Evolutionary conservation across 257 asterid species (phyloP).

Genomic region (Osmanthus fragrans): DNA sequence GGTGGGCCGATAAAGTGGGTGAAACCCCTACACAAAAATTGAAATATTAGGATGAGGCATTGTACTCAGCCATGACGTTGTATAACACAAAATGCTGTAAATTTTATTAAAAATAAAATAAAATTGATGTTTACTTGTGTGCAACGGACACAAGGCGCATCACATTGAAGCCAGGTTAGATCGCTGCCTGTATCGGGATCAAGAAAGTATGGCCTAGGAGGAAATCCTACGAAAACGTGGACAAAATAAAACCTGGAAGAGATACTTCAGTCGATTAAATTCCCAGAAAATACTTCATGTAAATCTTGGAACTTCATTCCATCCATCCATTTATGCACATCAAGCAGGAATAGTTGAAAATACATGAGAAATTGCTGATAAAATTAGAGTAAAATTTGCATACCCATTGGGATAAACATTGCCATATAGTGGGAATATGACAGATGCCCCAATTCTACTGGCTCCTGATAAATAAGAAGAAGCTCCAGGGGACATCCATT

Average conservation of each 20-base stretch:
- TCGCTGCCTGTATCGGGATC: constrained; percentile 99
- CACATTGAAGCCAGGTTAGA: constrained; percentile 98
- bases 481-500: constrained; percentile 40
- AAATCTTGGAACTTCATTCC: neutral
- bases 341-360: constrained; percentile 3
- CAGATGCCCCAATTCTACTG: constrained; percentile 49
- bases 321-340: neutral
- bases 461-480: constrained; percentile 26
- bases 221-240: constrained; percentile 74
- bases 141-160: constrained; percentile 96
- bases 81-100: neutral
- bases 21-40: constrained; percentile 61
- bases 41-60: neutral
- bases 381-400: neutral
- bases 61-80: neutral
- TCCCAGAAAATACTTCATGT: neutral
- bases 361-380: neutral
- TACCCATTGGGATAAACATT: constrained; percentile 96
- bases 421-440: constrained; percentile 73
- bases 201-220: constrained; percentile 91
- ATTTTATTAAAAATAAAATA: neutral
- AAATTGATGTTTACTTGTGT: constrained; percentile 46
- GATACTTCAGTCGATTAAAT: neutral
- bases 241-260: constrained; percentile 79
- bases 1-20: constrained; percentile 88